Conservation (phyloP, 108 stramenopile genomes). For the Discostella pseudostelligera region DNA sequence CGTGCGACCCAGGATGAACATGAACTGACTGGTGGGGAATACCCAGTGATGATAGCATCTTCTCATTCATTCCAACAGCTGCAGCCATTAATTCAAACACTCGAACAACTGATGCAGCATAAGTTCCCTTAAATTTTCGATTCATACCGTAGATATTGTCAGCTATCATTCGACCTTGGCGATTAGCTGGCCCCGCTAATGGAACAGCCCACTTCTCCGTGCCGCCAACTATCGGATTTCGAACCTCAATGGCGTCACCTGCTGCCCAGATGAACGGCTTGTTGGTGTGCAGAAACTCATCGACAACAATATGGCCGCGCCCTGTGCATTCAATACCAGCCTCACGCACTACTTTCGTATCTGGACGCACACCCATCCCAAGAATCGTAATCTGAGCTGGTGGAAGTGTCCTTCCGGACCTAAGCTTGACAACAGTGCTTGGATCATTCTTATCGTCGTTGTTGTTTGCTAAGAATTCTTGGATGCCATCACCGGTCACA, state of each 20-base stretch:
- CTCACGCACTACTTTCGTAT: slow-evolving; percentile 53
- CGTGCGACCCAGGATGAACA: slow-evolving; percentile 65
- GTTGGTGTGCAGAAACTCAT: slow-evolving; percentile 55
- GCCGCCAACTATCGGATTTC: slow-evolving; percentile 52
- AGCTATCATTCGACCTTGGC: slow-evolving; percentile 69
- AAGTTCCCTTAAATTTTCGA: slow-evolving; percentile 71
- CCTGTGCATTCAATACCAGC: slow-evolving; percentile 60
- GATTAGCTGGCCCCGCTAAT: slow-evolving; percentile 73
- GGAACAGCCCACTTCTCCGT: slow-evolving; percentile 64
- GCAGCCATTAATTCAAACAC: slow-evolving; percentile 62
- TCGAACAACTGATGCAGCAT: slow-evolving; percentile 60
- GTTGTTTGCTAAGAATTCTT: slow-evolving; percentile 45
- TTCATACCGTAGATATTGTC: slow-evolving; percentile 63
- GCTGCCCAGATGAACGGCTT: slow-evolving; percentile 61
- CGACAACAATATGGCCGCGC: slow-evolving; percentile 59
- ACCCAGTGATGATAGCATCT: slow-evolving; percentile 47
- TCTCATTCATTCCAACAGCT: slow-evolving; percentile 71
- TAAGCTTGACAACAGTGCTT: slow-evolving; percentile 51
- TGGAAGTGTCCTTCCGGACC: slow-evolving; percentile 54
- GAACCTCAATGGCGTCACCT: slow-evolving; percentile 65
- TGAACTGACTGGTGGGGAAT: slow-evolving; percentile 58
- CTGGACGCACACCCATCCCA: slow-evolving; percentile 67
- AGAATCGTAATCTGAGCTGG: slow-evolving; percentile 66
- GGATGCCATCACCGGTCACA: slow-evolving; percentile 59
- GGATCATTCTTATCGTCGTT: slow-evolving; percentile 39